These are phyloP conservation scores for Zygoascus sp. DNA, from an alignment of 1,139 yeast species.

Conservation along the genomic window DNA sequence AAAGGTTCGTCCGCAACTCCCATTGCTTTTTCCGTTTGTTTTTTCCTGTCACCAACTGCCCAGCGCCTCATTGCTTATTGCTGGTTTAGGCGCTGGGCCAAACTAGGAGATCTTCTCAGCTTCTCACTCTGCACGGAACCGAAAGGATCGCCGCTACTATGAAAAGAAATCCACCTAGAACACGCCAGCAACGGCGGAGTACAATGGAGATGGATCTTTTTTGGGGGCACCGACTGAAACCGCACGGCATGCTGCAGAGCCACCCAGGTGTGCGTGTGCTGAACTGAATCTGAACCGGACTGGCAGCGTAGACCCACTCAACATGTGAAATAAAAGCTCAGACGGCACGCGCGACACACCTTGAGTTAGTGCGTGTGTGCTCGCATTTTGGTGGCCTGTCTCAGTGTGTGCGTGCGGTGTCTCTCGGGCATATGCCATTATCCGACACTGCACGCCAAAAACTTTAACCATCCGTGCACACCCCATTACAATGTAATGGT, in stretches of 20 bases:
- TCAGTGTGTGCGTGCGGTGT: too few relatives aligned
- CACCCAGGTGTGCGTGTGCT: too few relatives aligned
- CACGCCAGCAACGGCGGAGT: too few relatives aligned
- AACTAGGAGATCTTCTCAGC: background rate
- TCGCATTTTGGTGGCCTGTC: too few relatives aligned
- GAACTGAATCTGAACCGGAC: too few relatives aligned
- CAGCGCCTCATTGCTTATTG: background rate
- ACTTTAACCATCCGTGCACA: background rate
- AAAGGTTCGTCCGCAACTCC: too few relatives aligned
- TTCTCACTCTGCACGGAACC: background rate
- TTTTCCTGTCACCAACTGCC: background rate
- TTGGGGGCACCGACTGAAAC: background rate
- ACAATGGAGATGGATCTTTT: too few relatives aligned
- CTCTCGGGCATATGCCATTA: background rate
- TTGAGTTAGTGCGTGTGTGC: too few relatives aligned
- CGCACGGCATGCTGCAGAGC: background rate
- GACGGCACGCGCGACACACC: too few relatives aligned
- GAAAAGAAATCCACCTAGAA: background rate
- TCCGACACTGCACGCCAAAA: background rate
- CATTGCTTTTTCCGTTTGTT: too few relatives aligned
- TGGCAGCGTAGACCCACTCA: too few relatives aligned
- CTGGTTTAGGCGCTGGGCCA: background rate
- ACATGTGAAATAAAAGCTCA: too few relatives aligned
- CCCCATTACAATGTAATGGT: background rate
- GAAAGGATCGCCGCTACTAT: background rate